These are phyloP conservation scores for Gaeumannomyces tritici DNA, from an alignment of 2,329 filamentous ascomycete species.

Conservation along the genomic window DNA sequence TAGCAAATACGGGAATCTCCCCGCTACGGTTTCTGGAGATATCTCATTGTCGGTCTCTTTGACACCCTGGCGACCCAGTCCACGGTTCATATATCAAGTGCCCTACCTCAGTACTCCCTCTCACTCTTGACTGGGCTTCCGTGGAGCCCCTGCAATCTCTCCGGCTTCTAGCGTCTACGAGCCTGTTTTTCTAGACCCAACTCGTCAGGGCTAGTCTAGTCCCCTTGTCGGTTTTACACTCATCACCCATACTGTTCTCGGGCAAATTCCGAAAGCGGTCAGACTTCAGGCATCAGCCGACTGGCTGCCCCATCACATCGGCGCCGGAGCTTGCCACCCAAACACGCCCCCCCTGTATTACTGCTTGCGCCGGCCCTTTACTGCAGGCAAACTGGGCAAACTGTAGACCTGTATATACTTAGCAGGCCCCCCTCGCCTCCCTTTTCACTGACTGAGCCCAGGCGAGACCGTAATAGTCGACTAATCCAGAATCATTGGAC, in stretches of 20 bases:
- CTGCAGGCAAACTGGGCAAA: background rate
- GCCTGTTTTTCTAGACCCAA: background rate
- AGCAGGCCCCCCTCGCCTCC: background rate
- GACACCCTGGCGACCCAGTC: background rate
- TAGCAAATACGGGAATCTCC: background rate
- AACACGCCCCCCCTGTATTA: no score
- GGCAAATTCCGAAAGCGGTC: no score
- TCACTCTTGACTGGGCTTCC: background rate
- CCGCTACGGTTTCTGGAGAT: background rate
- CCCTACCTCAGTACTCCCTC: background rate
- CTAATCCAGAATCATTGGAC: background rate
- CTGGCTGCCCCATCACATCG: no score
- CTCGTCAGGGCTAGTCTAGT: background rate
- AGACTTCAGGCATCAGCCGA: background rate
- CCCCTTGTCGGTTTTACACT: background rate
- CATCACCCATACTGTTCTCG: background rate
- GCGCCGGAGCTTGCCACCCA: no score
- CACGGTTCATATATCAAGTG: background rate
- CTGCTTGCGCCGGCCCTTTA: background rate
- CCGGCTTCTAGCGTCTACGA: background rate
- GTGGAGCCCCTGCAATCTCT: background rate
- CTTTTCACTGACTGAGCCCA: background rate
- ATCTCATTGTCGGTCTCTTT: background rate
- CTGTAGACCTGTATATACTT: background rate
- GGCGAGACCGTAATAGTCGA: background rate